Conservation (phyloP, 169 alveolate genomes). For the Plasmodium reichenowi region DNA sequence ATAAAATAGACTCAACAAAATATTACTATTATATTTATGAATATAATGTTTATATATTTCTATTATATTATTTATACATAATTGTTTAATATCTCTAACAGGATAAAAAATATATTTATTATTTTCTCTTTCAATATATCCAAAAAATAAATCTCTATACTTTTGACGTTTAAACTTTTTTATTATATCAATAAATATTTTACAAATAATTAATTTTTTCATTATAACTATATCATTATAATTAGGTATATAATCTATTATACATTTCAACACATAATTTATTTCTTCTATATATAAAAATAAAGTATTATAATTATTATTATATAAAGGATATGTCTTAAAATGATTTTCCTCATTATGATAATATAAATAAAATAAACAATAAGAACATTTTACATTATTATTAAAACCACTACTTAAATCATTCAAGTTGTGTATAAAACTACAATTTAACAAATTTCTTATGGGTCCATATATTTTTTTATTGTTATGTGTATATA, state of each 20-base stretch:
- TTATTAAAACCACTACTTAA: neutral
- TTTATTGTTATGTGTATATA: neutral
- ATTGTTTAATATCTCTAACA: conserved; percentile 15
- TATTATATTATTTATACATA: conserved; percentile 41
- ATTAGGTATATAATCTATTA: neutral
- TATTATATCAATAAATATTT: conserved; percentile 12
- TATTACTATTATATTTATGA: neutral
- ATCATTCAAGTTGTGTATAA: conserved; percentile 35
- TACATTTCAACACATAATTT: neutral
- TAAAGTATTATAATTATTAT: neutral
- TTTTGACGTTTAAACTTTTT: conserved; percentile 18
- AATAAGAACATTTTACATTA: neutral
- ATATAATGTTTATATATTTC: conserved; percentile 8
- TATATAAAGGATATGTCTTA: conserved; percentile 25
- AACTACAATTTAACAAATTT: conserved; percentile 1
- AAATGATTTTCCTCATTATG: conserved; percentile 3
- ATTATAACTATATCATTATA: conserved; percentile 1
- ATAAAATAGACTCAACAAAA: conserved; percentile 5
- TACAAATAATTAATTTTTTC: conserved; percentile 20
- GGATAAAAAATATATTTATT: conserved; percentile 4
- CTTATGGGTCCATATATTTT: neutral
- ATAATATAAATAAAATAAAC: conserved; percentile 28
- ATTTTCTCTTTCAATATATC: conserved; percentile 6
- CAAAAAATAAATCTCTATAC: conserved; percentile 5
- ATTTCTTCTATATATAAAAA: conserved; percentile 30